These are phyloP conservation scores for Aspergillus tanneri DNA, from an alignment of 2,329 filamentous ascomycete genomes.

Conservation along the genomic window DNA sequence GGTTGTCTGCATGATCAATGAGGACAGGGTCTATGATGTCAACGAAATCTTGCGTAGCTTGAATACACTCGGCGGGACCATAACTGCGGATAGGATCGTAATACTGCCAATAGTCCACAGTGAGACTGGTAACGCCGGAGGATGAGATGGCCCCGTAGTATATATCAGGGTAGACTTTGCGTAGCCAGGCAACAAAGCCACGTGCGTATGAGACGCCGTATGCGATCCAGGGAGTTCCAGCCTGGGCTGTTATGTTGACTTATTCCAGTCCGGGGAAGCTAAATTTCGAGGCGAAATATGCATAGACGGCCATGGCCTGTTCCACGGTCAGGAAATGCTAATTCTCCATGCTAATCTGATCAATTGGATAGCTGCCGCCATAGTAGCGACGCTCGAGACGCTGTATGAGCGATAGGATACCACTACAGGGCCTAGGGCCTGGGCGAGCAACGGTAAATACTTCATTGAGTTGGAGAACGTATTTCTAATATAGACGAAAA, in stretches of 20 bases:
- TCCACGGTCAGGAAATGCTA: constrained; percentile 80
- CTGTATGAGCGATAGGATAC: constrained; percentile 44
- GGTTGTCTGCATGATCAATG: constrained; percentile 46
- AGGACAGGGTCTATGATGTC: constrained; percentile 61
- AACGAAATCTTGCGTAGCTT: constrained; percentile 60
- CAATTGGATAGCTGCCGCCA: constrained; percentile 68
- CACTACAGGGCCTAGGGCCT: background rate
- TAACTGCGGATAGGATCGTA: constrained; percentile 59
- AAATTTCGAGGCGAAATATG: constrained; percentile 74
- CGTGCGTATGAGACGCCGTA: constrained; percentile 87
- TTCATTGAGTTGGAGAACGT: too few species aligned
- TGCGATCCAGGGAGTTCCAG: constrained; percentile 69
- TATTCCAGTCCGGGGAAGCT: constrained; percentile 69
- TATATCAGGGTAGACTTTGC: constrained; percentile 74
- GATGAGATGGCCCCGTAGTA: constrained; percentile 79
- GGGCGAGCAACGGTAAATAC: too few species aligned
- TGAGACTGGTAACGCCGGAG: constrained; percentile 74
- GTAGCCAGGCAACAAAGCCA: constrained; percentile 72
- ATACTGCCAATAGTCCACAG: constrained; percentile 72
- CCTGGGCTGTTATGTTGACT: constrained; percentile 63
- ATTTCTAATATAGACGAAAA: too few species aligned
- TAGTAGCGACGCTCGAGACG: constrained; percentile 84
- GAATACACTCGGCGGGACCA: constrained; percentile 63
- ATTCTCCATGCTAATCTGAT: constrained; percentile 65
- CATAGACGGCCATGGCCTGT: constrained; percentile 76